These are phyloP conservation scores for Calonectria crousiana DNA, from an alignment of 2,329 filamentous ascomycete species.

Conservation along the genomic window DNA sequence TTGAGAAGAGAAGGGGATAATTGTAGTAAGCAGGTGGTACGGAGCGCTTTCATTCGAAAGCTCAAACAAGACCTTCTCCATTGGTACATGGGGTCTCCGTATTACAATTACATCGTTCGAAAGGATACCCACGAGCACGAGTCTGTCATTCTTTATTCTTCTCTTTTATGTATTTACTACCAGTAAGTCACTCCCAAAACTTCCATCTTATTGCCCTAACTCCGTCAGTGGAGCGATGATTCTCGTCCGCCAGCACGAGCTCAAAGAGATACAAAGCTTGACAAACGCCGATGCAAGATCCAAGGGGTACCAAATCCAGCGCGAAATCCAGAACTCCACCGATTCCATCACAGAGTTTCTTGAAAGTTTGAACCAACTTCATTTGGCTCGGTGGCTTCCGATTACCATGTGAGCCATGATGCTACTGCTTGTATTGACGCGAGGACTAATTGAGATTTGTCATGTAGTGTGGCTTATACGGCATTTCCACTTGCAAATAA, in stretches of 20 bases:
- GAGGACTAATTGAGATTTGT: neutral
- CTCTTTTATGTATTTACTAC: conserved; percentile 7
- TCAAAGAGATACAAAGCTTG: neutral
- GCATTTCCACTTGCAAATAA: neutral
- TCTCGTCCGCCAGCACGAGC: neutral
- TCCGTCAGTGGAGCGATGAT: neutral
- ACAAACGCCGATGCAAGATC: neutral
- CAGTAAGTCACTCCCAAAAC: neutral
- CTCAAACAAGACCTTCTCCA: neutral
- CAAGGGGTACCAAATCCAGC: neutral
- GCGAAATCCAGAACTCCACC: neutral
- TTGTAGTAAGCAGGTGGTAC: neutral
- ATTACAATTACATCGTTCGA: neutral
- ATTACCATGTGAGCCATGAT: neutral
- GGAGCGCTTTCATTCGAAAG: neutral
- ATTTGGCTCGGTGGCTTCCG: neutral
- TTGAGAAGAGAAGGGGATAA: neutral
- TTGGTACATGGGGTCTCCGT: neutral
- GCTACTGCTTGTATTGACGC: too few relatives aligned
- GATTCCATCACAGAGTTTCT: conserved; percentile 1
- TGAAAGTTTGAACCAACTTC: neutral
- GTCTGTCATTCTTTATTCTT: neutral
- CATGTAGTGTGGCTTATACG: neutral
- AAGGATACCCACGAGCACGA: neutral
- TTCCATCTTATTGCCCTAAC: neutral